Evolutionary conservation across 768 basidiomycete genomes (phyloP), one percentile per base, ranked within the genome.

Genomic region (Termitomyces sp.): DNA sequence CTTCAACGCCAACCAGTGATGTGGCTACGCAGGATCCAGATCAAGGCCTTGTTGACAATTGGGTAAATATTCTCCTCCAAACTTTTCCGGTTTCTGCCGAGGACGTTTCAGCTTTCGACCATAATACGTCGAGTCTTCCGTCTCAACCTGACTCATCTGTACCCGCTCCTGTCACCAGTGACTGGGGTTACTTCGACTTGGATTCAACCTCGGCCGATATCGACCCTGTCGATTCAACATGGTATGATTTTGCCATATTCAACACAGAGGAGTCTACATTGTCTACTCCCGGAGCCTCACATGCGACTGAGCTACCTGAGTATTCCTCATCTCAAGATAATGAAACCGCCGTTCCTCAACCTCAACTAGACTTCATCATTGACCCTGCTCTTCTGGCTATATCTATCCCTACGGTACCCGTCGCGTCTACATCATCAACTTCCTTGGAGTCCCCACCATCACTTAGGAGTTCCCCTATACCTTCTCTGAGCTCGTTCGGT

Each of bases 61-160:
- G 82, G 82, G 74, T 84, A 71, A 77, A 75, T 55, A 77, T 81
- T 52, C 71, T 85, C 20, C 74, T 85, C n/a, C 76, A 82, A 47
- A 70, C 76, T 2, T 79, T 83, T 55, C 75, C 81, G 7, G 67
- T 76, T 32, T 69, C 72, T 17, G 68, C 71, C 17, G 73, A 73
- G 47, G 74, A 68, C 12, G 68, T 72, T 42, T 60, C 50, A 25
- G 34, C 66, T 12, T 66, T 60, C 15, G 52, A 63, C 50, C 66
- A 65, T 31, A 59, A 57, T 32, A 42, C 43, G 34, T 38, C 42
- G 61, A 43, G 37, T 51, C 36, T 42, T 42, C 50, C 49, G 2
- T 31, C 37, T 14, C 48, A 58, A 37, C 14, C 57, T 60, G 50
- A 60, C 48, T 57, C 61, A 20, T 63, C 56, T 37, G 56, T 46